Conservation (phyloP, 352 stramenopile genomes). For the Globisporangium spinosum region DNA sequence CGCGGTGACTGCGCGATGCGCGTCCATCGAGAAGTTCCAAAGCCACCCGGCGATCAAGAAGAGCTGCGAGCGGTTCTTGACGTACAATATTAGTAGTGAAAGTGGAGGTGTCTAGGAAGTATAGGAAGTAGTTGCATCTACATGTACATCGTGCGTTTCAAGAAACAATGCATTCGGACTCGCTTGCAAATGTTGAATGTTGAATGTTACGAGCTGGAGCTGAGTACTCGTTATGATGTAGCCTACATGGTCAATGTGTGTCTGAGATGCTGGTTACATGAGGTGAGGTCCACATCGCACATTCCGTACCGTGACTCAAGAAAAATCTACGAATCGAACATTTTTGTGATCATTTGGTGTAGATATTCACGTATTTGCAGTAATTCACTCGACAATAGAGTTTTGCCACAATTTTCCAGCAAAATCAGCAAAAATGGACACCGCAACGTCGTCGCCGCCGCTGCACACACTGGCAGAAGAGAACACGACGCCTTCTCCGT, state of each 20-base stretch:
- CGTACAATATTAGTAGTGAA: neutral
- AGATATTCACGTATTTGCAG: too few relatives aligned
- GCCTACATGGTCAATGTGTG: too few relatives aligned
- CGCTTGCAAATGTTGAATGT: too few relatives aligned
- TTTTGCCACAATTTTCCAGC: neutral
- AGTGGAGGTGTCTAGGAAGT: neutral
- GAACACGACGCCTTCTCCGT: neutral
- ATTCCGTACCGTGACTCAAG: too few relatives aligned
- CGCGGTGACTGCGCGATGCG: conserved; percentile 4
- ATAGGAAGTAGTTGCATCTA: neutral
- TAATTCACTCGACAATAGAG: too few relatives aligned
- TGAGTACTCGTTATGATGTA: too few relatives aligned
- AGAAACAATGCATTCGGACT: neutral
- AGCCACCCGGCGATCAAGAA: neutral
- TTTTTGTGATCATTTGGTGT: too few relatives aligned
- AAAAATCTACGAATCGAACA: too few relatives aligned
- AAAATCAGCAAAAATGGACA: neutral
- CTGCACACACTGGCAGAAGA: neutral
- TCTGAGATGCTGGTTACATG: too few relatives aligned
- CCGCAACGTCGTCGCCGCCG: neutral
- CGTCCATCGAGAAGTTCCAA: neutral
- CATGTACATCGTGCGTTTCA: neutral
- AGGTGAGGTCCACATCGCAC: too few relatives aligned
- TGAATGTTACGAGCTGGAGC: too few relatives aligned
- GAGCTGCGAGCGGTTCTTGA: conserved; percentile 1